These are phyloP conservation scores for Penicillium bovifimosum DNA, from an alignment of 495 filamentous ascomycete species.

Conservation along the genomic window DNA sequence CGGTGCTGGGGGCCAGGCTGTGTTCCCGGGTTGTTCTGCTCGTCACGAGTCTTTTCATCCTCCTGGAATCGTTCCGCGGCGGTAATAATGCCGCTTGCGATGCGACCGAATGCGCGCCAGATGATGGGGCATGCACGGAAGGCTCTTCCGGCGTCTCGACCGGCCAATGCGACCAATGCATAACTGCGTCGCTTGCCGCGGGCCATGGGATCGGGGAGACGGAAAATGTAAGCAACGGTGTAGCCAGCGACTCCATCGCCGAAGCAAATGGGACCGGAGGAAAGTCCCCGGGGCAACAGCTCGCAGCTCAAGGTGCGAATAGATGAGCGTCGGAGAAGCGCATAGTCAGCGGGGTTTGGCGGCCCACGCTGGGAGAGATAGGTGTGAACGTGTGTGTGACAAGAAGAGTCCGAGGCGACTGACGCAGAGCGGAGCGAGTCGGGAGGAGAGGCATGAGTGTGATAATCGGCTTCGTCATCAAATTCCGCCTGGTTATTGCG, in stretches of 20 bases:
- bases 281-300: conserved; percentile 68
- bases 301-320: conserved; percentile 84
- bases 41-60: conserved; percentile 42
- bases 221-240: conserved; percentile 90
- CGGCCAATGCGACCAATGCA: conserved; percentile 74
- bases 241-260: conserved; percentile 77
- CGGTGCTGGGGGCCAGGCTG: conserved; percentile 37
- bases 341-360: conserved; percentile 67
- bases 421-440: conserved; percentile 44
- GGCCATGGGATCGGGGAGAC: conserved; percentile 79
- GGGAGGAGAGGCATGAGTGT: conserved; percentile 36
- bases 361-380: conserved; percentile 84
- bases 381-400: conserved; percentile 75
- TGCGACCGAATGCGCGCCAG: conserved; percentile 66
- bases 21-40: conserved; percentile 28
- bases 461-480: conserved; percentile 36
- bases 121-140: conserved; percentile 71
- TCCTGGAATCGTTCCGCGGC: conserved; percentile 52
- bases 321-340: conserved; percentile 76
- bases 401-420: conserved; percentile 41
- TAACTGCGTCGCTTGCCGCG: conserved; percentile 83
- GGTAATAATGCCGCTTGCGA: conserved; percentile 69
- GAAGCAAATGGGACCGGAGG: conserved; percentile 78
- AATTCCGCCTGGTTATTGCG: conserved; percentile 36
- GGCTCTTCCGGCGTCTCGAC: conserved; percentile 65